phyloP scores from a whole-genome alignment of 441 rosid genomes.

The Gossypium trilobum region DNA sequence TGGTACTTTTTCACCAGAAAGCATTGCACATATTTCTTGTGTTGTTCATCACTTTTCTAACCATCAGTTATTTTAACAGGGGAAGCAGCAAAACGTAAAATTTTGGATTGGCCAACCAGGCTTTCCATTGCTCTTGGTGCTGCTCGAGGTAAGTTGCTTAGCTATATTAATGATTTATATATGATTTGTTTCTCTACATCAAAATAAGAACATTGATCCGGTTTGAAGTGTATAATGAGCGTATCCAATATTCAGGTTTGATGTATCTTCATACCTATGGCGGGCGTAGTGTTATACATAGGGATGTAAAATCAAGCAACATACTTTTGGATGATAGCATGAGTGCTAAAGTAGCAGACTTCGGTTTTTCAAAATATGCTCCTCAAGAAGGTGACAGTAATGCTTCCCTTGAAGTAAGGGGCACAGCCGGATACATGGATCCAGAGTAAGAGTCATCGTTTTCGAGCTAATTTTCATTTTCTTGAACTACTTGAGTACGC shows the following conservation, averaged over 20 bases:
- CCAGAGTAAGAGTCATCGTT: conserved; percentile 44
- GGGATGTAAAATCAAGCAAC: conserved; percentile 78
- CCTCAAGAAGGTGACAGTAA: conserved; percentile 73
- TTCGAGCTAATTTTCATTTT: background rate
- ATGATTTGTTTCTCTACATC: background rate
- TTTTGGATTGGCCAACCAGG: conserved; percentile 70
- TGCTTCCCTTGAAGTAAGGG: conserved; percentile 68
- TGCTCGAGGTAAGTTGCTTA: conserved; percentile 43
- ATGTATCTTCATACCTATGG: conserved; percentile 50
- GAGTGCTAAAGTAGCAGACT: conserved; percentile 68
- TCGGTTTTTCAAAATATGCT: conserved; percentile 72
- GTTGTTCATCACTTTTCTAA: conserved; percentile 5
- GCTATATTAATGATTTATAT: background rate
- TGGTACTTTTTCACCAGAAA: conserved; percentile 30
- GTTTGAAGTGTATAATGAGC: conserved; percentile 7
- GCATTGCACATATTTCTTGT: background rate
- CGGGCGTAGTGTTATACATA: conserved; percentile 49
- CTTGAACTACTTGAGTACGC: background rate
- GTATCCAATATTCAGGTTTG: conserved; percentile 38
- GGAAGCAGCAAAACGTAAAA: conserved; percentile 56
- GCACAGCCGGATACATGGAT: conserved; percentile 72
- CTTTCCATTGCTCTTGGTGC: conserved; percentile 69
- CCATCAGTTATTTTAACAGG: conserved; percentile 29
- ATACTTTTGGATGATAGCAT: conserved; percentile 65
- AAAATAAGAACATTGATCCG: background rate